Conservation (phyloP, 1,139 yeast genomes). For the Lodderomyces theae region DNA sequence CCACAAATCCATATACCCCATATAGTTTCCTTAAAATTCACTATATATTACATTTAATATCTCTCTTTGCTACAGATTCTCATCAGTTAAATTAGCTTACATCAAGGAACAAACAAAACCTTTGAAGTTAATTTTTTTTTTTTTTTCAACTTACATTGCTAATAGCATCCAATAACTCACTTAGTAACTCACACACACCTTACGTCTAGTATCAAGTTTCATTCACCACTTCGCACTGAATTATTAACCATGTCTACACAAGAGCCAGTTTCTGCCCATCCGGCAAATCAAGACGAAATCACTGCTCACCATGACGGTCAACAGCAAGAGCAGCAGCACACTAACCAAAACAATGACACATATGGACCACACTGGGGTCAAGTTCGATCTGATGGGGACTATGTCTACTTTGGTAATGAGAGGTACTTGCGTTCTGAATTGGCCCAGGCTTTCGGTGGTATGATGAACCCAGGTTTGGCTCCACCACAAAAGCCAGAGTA, state of each 20-base stretch:
- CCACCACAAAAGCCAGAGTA: conserved; percentile 68
- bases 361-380: conserved; percentile 1
- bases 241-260: no score
- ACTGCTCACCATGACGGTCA: neutral
- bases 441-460: conserved; percentile 72
- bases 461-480: conserved; percentile 60
- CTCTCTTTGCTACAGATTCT: no score
- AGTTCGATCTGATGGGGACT: conserved; percentile 48
- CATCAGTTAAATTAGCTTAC: no score
- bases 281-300: neutral
- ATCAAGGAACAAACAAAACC: no score
- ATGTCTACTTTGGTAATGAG: conserved; percentile 69
- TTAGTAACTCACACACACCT: neutral
- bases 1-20: no score
- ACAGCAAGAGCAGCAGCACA: neutral
- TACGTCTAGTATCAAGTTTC: no score
- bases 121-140: no score
- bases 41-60: no score
- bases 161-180: no score
- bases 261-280: neutral
- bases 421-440: conserved; percentile 63
- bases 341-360: neutral
- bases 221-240: no score
- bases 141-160: no score
- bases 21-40: no score